phyloP scores from a whole-genome alignment of 1,139 yeast genomes.

The Hansenula lynferdii region DNA sequence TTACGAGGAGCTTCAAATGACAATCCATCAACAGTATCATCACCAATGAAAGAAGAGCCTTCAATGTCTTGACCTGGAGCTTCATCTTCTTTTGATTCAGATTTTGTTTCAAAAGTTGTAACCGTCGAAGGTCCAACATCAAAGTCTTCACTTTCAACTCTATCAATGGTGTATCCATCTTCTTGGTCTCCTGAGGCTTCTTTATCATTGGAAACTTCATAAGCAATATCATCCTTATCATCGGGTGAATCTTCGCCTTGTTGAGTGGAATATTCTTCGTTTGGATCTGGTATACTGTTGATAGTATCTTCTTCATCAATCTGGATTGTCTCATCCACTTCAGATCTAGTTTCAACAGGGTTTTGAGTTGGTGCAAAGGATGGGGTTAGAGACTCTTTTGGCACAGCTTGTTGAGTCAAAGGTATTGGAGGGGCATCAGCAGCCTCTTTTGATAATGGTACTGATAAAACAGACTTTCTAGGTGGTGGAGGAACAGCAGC shows the following conservation, averaged over 20 bases:
- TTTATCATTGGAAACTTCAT: background rate
- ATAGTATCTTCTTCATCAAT: background rate
- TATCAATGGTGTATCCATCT: too few relatives aligned
- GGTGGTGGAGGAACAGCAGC: background rate
- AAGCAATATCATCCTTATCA: too few relatives aligned
- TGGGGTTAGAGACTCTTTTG: background rate
- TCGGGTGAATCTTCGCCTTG: too few relatives aligned
- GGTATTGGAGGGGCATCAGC: background rate
- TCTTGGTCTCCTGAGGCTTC: background rate
- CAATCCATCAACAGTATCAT: background rate
- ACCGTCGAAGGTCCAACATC: slow-evolving; percentile 1
- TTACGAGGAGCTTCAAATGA: background rate
- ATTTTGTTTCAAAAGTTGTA: background rate
- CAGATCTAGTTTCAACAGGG: background rate
- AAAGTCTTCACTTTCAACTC: slow-evolving; percentile 1
- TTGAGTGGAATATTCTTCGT: too few relatives aligned
- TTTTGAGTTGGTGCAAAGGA: background rate
- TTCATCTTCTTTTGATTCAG: background rate
- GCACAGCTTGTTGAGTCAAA: background rate
- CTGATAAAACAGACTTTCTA: too few relatives aligned
- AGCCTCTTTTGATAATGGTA: too few relatives aligned
- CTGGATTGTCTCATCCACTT: background rate
- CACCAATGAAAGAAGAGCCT: too few relatives aligned
- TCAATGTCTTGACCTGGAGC: background rate
- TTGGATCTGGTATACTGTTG: background rate